Conservation (phyloP, 805 yeast genomes). For the Torulaspora quercuum region DNA sequence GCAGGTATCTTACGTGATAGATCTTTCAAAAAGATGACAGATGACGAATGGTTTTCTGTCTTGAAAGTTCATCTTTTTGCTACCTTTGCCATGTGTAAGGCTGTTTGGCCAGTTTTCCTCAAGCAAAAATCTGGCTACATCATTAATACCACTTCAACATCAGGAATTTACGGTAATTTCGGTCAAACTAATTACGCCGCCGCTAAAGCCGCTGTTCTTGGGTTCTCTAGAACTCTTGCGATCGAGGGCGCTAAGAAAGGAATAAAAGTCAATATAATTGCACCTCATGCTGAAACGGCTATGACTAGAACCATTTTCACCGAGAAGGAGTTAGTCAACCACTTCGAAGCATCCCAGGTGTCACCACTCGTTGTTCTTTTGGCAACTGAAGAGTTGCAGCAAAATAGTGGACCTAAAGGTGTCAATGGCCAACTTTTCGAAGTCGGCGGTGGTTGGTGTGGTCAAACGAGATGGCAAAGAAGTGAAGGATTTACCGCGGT, state of each 20-base stretch:
- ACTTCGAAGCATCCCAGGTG: conserved; percentile 81
- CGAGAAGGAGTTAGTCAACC: conserved; percentile 66
- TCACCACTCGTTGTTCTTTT: conserved; percentile 84
- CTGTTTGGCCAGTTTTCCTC: conserved; percentile 87
- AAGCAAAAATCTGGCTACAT: conserved; percentile 78
- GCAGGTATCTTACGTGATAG: conserved; percentile 94
- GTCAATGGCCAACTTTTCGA: conserved; percentile 82
- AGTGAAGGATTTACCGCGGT: conserved; percentile 76
- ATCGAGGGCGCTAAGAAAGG: conserved; percentile 81
- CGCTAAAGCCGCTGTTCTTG: conserved; percentile 86
- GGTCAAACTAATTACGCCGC: conserved; percentile 97
- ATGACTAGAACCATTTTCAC: conserved; percentile 89
- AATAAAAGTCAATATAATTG: conserved; percentile 76
- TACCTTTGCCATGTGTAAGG: conserved; percentile 73
- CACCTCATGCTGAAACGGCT: conserved; percentile 97
- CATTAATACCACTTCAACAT: conserved; percentile 87
- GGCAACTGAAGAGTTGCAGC: conserved; percentile 66
- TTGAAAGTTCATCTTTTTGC: conserved; percentile 79
- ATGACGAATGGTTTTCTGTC: conserved; percentile 78
- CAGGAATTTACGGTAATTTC: conserved; percentile 96
- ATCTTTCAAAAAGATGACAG: conserved; percentile 80
- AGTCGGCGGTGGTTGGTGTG: conserved; percentile 96
- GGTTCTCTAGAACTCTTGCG: conserved; percentile 81
- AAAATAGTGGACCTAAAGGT: conserved; percentile 27
- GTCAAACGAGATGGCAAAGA: conserved; percentile 92